A percentile compares a stretch with the other conserved stretches of the same genome.
phyloP scores from a whole-genome alignment of 2,329 filamentous ascomycete species.

The Dothideomycetes sp. region DNA sequence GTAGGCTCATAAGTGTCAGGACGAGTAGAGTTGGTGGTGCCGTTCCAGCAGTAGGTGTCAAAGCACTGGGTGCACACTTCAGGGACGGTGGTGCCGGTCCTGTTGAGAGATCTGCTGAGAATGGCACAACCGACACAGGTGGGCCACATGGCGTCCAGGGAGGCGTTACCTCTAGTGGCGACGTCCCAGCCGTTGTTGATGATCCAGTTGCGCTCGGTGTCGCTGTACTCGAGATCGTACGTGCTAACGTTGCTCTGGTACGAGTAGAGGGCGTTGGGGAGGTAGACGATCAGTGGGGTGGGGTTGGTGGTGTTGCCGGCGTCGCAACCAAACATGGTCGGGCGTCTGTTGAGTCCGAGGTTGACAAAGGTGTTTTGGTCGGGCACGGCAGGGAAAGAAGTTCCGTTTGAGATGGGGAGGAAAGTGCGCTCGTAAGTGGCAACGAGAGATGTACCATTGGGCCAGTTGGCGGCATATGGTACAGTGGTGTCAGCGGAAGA shows the following conservation, averaged over 20 bases:
- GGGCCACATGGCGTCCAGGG: conserved; percentile 63
- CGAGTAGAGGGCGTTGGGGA: conserved; percentile 63
- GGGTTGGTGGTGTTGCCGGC: conserved; percentile 47
- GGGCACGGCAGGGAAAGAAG: conserved; percentile 60
- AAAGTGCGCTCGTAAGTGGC: conserved; percentile 61
- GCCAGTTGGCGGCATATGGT: conserved; percentile 46
- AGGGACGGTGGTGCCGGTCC: conserved; percentile 59
- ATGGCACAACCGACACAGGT: conserved; percentile 83
- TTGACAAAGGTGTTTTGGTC: conserved; percentile 71
- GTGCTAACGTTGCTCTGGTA: conserved; percentile 70
- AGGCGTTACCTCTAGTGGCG: conserved; percentile 73
- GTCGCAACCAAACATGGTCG: conserved; percentile 74
- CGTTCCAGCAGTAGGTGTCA: conserved; percentile 81
- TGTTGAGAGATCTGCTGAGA: conserved; percentile 61
- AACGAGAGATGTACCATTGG: conserved; percentile 64
- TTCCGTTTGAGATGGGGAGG: conserved; percentile 51
- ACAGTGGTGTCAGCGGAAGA: conserved; percentile 58
- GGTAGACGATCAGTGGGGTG: conserved; percentile 69
- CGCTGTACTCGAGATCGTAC: conserved; percentile 54
- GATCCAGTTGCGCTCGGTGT: conserved; percentile 61
- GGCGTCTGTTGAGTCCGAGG: conserved; percentile 59
- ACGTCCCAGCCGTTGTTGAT: conserved; percentile 80
- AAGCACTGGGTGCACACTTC: conserved; percentile 69
- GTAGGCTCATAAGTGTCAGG: conserved; percentile 9
- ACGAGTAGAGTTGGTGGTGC: conserved; percentile 42